phyloP scores from a whole-genome alignment of 192 early-diverging fungal genomes.

The Podila minutissima region DNA sequence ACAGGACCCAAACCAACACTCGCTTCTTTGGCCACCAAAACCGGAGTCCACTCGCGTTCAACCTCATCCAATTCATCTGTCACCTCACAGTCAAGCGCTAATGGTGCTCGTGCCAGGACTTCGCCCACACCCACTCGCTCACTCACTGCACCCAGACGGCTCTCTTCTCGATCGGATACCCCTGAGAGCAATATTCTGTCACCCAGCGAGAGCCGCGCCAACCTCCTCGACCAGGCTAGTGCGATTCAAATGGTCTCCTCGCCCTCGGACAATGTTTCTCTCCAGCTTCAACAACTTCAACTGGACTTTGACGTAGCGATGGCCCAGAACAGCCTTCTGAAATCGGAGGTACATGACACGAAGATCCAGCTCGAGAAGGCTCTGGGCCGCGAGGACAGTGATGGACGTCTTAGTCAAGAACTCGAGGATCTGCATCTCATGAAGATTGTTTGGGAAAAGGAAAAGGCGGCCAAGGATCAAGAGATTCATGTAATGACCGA shows the following conservation, averaged over 20 bases:
- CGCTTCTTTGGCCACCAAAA: conserved; percentile 2
- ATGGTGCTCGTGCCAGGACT: conserved; percentile 18
- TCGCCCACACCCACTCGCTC: conserved; percentile 29
- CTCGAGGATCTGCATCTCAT: conserved; percentile 44
- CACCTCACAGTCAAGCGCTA: conserved; percentile 38
- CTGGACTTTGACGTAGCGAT: conserved; percentile 73
- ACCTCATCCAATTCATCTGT: conserved; percentile 40
- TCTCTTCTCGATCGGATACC: conserved; percentile 39
- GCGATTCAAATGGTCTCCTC: conserved; percentile 28
- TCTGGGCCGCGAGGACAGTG: conserved; percentile 15
- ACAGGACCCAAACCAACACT: conserved; percentile 23
- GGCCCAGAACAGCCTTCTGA: conserved; percentile 76
- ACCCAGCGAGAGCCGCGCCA: conserved; percentile 29
- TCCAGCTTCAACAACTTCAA: conserved; percentile 67
- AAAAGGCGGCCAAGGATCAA: conserved; percentile 52
- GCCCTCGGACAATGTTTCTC: conserved; percentile 15
- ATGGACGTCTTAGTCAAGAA: conserved; percentile 30
- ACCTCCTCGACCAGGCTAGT: conserved; percentile 30
- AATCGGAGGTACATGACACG: conserved; percentile 71
- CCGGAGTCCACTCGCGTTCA: conserved; percentile 28
- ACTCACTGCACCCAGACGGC: conserved; percentile 26
- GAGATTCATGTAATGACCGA: conserved; percentile 42
- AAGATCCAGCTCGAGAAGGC: conserved; percentile 60
- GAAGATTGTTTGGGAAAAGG: conserved; percentile 41
- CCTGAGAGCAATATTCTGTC: conserved; percentile 26